These are phyloP conservation scores for Solanum chacoense DNA, from an alignment of 305 asterid genomes.

Conservation along the genomic window DNA sequence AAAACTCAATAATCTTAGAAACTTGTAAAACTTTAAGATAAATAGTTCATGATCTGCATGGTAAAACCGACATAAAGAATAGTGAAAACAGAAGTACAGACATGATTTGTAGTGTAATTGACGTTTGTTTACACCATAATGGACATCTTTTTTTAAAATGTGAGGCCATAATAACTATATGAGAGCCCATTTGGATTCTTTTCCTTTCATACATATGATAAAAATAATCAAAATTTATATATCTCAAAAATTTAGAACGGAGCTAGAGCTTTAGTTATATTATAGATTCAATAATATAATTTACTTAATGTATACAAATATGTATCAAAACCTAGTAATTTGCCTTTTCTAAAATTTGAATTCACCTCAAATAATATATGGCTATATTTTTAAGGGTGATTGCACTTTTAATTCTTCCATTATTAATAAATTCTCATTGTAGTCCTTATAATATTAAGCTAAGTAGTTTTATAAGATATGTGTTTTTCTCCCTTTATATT, in stretches of 20 bases:
- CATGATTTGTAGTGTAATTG: neutral
- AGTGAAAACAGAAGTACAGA: neutral
- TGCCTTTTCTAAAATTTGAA: neutral
- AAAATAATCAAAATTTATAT: neutral
- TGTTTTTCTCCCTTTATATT: neutral
- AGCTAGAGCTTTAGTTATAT: neutral
- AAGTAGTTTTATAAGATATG: neutral
- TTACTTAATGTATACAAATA: neutral
- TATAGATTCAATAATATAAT: neutral
- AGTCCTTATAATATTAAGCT: neutral
- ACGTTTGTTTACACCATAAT: neutral
- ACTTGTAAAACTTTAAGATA: neutral
- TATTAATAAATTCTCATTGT: neutral
- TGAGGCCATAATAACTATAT: neutral
- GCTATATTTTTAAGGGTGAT: neutral
- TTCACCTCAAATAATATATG: neutral
- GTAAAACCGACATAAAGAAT: neutral
- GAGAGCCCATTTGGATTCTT: neutral
- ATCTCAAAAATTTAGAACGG: neutral
- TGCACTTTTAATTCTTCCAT: neutral
- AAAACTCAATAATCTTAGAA: neutral
- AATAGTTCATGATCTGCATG: neutral
- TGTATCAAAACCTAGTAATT: neutral
- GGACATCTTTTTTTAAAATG: neutral
- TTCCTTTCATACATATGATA: neutral